Evolutionary conservation across 2,329 filamentous ascomycete species (phyloP), one percentile per base, ranked within the genome.

Genomic region (Allantophomopsis lycopodina): DNA sequence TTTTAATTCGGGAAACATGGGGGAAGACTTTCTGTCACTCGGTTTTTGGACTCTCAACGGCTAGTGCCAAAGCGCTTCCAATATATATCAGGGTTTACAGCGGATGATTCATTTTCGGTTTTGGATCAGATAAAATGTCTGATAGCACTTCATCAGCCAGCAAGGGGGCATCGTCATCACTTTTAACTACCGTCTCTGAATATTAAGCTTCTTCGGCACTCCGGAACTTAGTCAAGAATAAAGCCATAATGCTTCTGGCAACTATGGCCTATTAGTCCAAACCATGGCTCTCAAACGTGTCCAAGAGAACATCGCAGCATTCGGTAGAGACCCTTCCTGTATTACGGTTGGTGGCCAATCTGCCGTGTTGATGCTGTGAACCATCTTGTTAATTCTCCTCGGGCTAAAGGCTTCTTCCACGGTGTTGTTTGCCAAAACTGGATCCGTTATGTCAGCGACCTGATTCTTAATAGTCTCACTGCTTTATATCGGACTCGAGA

Each of bases 311-410:
- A 57, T 60, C 17, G 46, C 42, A 18, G 48, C 47, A 2, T 60
- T 60, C 15, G 57, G 58, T 8, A 57, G 57, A 14, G 52, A 50
- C 16, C 23, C 40, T 15, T 23, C 36, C 12, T 66, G 69, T 40
- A 62, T 79, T 21, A 77, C 71, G 4, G 52, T 76, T 38, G 72
- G 72, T 66, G 76, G 73, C 0, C 54, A 71, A 37, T 73, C 69
- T 46, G 72, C 73, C 4, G 75, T 79, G 52, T n/a, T n/a, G n/a
- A n/a, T n/a, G 73, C 71, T 42, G 66, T 43, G 11, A 46, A 49
- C 32, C 36, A 34, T 28, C 42, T 49, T 35, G 34, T 35, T 16
- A 48, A 42, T 35, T 45, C 46, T 17, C 46, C 41, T 37, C 11
- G 36, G 3, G 33, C 40, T 17, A 38, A 49, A 35, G 41, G 47